Percentiles rank a stretch among this genome's conserved stretches.
Conservation (phyloP, 176 grass and related monocot species). For the Aechmea fasciata region DNA sequence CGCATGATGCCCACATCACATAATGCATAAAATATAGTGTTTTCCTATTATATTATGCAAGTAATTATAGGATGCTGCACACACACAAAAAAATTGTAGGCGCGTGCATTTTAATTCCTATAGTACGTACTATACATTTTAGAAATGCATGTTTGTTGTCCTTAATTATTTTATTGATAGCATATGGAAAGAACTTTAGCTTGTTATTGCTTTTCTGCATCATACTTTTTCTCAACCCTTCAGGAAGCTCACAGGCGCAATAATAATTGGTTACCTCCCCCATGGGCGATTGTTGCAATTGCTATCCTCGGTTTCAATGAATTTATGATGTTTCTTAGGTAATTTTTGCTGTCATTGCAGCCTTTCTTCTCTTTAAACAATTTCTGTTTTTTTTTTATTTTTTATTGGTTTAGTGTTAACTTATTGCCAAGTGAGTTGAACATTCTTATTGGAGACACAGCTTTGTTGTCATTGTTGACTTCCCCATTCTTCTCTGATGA, state of each 20-base stretch:
- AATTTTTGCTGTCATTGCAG: slow-evolving; percentile 4
- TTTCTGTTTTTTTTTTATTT: slow-evolving; percentile 23
- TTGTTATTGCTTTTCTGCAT: slow-evolving; percentile 12
- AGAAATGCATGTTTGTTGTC: too few species aligned
- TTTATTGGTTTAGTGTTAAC: not conserved
- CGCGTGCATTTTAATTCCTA: too few species aligned
- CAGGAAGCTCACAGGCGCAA: slow-evolving; percentile 60
- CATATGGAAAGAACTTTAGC: not conserved
- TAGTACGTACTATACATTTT: too few species aligned
- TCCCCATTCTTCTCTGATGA: slow-evolving; percentile 22
- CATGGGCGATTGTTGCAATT: slow-evolving; percentile 63
- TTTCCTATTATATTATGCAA: not conserved
- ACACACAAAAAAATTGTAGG: not conserved
- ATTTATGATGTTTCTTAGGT: slow-evolving; percentile 81
- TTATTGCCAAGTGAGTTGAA: not conserved
- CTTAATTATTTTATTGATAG: too few species aligned
- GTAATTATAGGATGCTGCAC: not conserved
- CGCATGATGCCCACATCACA: not conserved
- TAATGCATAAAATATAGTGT: not conserved
- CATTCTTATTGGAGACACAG: not conserved
- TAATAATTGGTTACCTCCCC: slow-evolving; percentile 49
- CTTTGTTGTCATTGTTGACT: slow-evolving; percentile 13
- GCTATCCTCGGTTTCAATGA: slow-evolving; percentile 73
- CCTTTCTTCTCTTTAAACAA: slow-evolving; percentile 1
- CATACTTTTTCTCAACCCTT: slow-evolving; percentile 2